Evolutionary conservation across 306 rosid species (phyloP), one percentile per base, ranked within the genome.

Genomic region (Abrus pulchellus): DNA sequence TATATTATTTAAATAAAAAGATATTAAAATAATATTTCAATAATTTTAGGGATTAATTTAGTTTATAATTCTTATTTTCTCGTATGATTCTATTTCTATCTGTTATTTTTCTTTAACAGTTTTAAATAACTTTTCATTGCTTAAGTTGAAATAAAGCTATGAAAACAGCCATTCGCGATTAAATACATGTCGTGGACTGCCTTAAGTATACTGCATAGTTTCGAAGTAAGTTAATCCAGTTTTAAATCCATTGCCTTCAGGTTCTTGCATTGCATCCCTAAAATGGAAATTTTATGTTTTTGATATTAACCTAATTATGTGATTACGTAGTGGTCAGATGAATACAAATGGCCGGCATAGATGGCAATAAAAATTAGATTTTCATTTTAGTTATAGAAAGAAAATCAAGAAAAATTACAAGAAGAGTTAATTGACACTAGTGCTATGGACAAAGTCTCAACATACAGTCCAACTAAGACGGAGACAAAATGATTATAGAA

Each of bases 281-380:
- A 40, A 50, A 12, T 44, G 20, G 6, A 13, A 48, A 33, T 71
- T 64, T 52, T 50, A 52, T 50, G 30, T 76, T 50, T 63, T 76
- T 3, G 4, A 10, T 50, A 41, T 38, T 48, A 62, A 48, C 14
- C 11, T 6, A 1, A 1, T 61, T 75, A 60, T 9, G 28, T 7
- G 69, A 60, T 43, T 44, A n/a, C 3, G 2, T 27, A 29, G 28
- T 1, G 20, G 29, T 38, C 45, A 20, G 41, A 44, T n/a, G n/a
- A 74, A 41, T 30, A 12, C 4, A 2, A 13, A 43, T 55, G 59
- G 68, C 82, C 82, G 82, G 82, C 82, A 9, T 30, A 0, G 8
- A 29, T 5, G 33, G 9, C 40, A 4, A 20, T 20, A 59, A 30
- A 29, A 1, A 0, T 2, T 9, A 10, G 20, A 20, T 20, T 20